Percentiles rank a stretch among this genome's conserved stretches.
phyloP scores from a whole-genome alignment of 345 rosid genomes.

The Salix brachista region DNA sequence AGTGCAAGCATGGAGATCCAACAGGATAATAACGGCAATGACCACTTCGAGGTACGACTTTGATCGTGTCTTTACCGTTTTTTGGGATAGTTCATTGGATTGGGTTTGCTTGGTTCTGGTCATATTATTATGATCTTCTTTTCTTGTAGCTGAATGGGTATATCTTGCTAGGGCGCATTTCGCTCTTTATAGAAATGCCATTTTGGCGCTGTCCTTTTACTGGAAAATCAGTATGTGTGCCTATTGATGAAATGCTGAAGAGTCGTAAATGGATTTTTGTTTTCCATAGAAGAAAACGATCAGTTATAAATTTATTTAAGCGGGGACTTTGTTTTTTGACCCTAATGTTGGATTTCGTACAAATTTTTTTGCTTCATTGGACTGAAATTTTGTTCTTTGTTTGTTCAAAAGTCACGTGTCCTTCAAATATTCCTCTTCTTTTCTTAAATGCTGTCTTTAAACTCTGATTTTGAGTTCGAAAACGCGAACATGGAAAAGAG shows the following conservation, averaged over 20 bases:
- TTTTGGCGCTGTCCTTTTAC: background rate
- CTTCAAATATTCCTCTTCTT: too few species aligned
- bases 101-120: background rate
- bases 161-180: background rate
- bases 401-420: too few species aligned
- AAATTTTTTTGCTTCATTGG: background rate
- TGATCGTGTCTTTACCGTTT: background rate
- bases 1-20: slow-evolving; percentile 32
- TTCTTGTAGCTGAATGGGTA: background rate
- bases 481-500: background rate
- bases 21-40: slow-evolving; percentile 19
- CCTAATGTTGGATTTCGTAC: too few species aligned
- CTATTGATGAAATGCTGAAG: too few species aligned
- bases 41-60: slow-evolving; percentile 20
- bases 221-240: too few species aligned
- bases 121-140: background rate
- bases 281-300: too few species aligned
- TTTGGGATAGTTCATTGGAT: background rate
- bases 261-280: too few species aligned
- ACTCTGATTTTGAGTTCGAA: background rate
- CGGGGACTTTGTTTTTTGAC: too few species aligned
- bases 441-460: too few species aligned
- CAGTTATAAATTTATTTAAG: too few species aligned
- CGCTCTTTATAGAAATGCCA: background rate
- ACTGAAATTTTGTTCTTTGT: background rate